Evolutionary conservation across 192 early-diverging fungal species (phyloP), one percentile per base, ranked within the genome.

Genomic region (Gryganskiella cystojenkinii): DNA sequence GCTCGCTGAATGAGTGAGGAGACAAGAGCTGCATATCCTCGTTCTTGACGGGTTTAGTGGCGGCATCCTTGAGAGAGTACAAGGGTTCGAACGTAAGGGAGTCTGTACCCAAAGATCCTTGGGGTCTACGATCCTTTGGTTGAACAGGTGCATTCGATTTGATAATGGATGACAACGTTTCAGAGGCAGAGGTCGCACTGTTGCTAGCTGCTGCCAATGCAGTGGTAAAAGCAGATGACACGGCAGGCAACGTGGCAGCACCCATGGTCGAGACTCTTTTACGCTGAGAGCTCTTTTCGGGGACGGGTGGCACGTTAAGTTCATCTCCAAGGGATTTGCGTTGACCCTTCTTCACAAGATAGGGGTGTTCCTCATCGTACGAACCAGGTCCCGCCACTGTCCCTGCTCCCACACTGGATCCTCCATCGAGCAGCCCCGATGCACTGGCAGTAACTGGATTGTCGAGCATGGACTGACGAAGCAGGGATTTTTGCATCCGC

Each of bases 261-360:
- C 61, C 67, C 53, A 69, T 64, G 11, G 74, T 78, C 8, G 74
- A 78, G 30, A 78, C 67, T 47, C 74, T 44, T 56, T 78, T 78
- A 8, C 74, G 37, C 37, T 69, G 65, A 4, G 54, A 19, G 28
- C 67, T 78, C 66, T 78, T 78, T 34, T 78, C 74, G 3, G 74
- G 74, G 0, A 69, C 67, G 7, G 65, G 66, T 2, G 67, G 67
- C 2, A 56, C 55, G 60, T 78, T 59, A 20, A 78, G 56, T 20
- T 78, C 74, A 22, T 78, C 74, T 19, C 74, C 74, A 6, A 78
- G 40, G 5, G 74, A 78, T 43, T 64, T 68, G 6, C 74, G 66
- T 8, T 78, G 65, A 13, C 55, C 37, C 6, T 28, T 51, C 44
- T 68, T 69, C 28, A 54, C 33, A 22, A 67, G 13, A 30, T 64